Base-by-base conservation (phyloP, 176 grass and related monocot genomes). In the Thalia dealbata region DNA sequence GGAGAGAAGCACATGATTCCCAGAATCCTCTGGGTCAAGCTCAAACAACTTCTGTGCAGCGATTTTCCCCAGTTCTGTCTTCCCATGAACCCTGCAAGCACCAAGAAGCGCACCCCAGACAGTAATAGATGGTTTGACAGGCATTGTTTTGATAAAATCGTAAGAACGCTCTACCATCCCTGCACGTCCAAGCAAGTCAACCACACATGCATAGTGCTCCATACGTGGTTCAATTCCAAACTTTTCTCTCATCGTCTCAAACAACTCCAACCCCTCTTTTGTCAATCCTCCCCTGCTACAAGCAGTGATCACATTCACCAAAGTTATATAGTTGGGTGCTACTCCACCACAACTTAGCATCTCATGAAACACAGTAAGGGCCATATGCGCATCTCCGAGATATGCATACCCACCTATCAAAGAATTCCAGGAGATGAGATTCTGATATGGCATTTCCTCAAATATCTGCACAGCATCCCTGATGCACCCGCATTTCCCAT, bases 121-220 rank as follows among this genome's bases (percentile, higher is more conserved):
- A 11, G 88, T 82, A 48, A 96, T 78, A 29, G 88, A 88, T 65
- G 91, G 88, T 27, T 54, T 80, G 30, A 88, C 80, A 24, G 88
- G 78, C 91, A 96, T 96, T 43, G 69, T 29, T 23, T 86, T 87
- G 75, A 91, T 91, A 63, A 96, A 72, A 52, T 85, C 86, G 71
- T 96, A 96, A 75, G 91, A 88, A 15, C 14, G 71, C 60, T 96
- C 91, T 72, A 80, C 91, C 83, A 91, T 86, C 41, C 91, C 91
- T 44, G 88, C 88, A n/a, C 86, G 83, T 19, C 83, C 88, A 63
- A 96, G 82, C 69, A 91, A 84, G 72, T 96, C 91, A 12, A 96
- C 91, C 61, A 88, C 70, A 50, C 91, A 91, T 29, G 91, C 85
- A 78, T 91, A 96, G 58, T 96, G 91, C 78, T 96, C 91, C 10